These are phyloP conservation scores for Phytophthora fragariae DNA, from an alignment of 352 stramenopile species.

Conservation along the genomic window DNA sequence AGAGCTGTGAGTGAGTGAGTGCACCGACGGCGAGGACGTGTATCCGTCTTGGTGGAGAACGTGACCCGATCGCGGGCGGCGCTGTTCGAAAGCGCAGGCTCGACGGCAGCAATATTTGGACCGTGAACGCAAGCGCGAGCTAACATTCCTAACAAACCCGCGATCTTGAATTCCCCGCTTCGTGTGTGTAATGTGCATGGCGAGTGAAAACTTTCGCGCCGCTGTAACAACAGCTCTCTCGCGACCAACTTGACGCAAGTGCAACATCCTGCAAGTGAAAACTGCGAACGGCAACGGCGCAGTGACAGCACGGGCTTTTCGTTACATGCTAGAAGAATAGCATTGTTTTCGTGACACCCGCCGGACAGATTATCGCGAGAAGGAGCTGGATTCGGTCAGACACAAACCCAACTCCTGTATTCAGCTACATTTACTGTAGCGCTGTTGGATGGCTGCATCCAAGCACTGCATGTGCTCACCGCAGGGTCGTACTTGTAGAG, in stretches of 20 bases:
- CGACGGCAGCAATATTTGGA: background rate
- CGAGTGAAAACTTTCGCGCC: slow-evolving; percentile 29
- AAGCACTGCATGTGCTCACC: too few species aligned
- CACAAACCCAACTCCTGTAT: slow-evolving; percentile 9
- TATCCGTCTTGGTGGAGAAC: background rate
- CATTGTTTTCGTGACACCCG: slow-evolving; percentile 8
- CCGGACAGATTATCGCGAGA: background rate
- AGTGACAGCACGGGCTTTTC: background rate
- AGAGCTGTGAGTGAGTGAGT: slow-evolving; percentile 1
- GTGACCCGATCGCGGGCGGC: background rate
- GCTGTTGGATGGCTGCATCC: background rate
- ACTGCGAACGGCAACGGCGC: background rate
- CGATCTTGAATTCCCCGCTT: slow-evolving; percentile 3
- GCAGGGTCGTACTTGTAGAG: background rate
- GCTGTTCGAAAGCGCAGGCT: slow-evolving; percentile 1
- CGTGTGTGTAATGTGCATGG: slow-evolving; percentile 27
- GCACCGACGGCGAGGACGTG: background rate
- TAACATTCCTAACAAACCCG: slow-evolving; percentile 10
- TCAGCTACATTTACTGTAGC: background rate
- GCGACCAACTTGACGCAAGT: slow-evolving; percentile 14
- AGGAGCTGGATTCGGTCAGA: slow-evolving; percentile 30
- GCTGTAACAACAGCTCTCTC: slow-evolving; percentile 15
- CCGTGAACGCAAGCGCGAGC: background rate
- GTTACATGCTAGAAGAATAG: background rate
- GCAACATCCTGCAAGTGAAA: slow-evolving; percentile 14